phyloP scores from a whole-genome alignment of 1,284 basidiomycete species.

The Ceratobasidium sp. region DNA sequence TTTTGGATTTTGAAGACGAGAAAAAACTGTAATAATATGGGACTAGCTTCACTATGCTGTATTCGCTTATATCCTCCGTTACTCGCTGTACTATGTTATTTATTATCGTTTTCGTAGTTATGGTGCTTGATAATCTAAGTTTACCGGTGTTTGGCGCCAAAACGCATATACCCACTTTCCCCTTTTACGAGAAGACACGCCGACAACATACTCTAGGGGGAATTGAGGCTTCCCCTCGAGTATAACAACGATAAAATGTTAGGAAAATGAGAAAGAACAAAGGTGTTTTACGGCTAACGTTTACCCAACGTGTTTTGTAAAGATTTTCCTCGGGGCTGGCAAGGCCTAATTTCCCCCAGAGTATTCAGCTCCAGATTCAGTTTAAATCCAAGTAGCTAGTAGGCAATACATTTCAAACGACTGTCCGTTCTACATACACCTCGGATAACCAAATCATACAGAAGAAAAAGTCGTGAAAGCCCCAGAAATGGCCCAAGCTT shows the following conservation, averaged over 20 bases:
- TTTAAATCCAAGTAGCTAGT: not conserved
- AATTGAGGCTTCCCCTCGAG: no score
- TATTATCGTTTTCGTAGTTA: not conserved
- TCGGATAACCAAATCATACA: not conserved
- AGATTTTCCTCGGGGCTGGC: no score
- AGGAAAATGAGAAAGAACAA: no score
- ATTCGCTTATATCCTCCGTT: not conserved
- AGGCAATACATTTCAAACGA: not conserved
- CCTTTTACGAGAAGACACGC: not conserved
- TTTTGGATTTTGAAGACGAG: not conserved
- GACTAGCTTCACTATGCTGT: slow-evolving; percentile 5
- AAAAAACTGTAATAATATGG: not conserved
- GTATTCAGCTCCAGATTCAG: not conserved
- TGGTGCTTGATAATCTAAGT: not conserved
- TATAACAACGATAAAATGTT: no score
- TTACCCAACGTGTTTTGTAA: no score
- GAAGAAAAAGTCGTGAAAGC: not conserved
- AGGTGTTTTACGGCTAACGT: no score
- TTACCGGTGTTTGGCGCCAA: not conserved
- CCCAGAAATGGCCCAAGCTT: not conserved
- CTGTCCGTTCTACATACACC: not conserved
- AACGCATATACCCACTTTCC: not conserved
- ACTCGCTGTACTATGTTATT: not conserved
- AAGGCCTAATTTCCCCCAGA: no score
- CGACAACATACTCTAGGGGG: not conserved